Evolutionary conservation across 805 yeast species (phyloP).

Genomic region (Barnettozyma wickerhamii): DNA sequence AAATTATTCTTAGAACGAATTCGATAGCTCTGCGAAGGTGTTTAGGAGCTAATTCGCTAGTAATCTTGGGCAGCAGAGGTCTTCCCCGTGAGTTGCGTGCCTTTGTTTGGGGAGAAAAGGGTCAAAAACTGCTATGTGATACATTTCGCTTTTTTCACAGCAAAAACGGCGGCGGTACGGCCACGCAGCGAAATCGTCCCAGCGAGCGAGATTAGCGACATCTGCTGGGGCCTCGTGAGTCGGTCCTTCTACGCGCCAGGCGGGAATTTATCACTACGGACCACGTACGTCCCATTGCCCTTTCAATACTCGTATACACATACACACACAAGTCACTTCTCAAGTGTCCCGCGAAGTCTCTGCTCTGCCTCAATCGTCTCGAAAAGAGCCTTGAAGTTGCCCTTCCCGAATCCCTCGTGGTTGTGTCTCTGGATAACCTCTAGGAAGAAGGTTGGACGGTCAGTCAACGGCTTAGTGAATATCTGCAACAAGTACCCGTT

Average conservation of each 20-base stretch:
- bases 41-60: no score
- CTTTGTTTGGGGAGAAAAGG: slow-evolving; percentile 1
- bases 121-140: neutral
- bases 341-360: slow-evolving; percentile 58
- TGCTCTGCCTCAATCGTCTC: slow-evolving; percentile 82
- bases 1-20: no score
- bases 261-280: no score
- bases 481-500: slow-evolving; percentile 74
- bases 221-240: no score
- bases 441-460: slow-evolving; percentile 77
- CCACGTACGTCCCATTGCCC: neutral
- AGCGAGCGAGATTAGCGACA: no score
- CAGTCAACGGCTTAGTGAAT: slow-evolving; percentile 71
- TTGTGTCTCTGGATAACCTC: slow-evolving; percentile 78
- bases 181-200: neutral
- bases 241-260: no score
- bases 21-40: no score
- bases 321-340: slow-evolving; percentile 1
- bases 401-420: slow-evolving; percentile 86
- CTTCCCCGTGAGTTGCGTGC: neutral
- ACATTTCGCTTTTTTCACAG: neutral
- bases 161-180: neutral
- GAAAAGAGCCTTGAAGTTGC: slow-evolving; percentile 78
- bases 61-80: neutral
- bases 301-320: no score